Conservation (phyloP, 805 yeast species). For the Yarrowia divulgata region DNA sequence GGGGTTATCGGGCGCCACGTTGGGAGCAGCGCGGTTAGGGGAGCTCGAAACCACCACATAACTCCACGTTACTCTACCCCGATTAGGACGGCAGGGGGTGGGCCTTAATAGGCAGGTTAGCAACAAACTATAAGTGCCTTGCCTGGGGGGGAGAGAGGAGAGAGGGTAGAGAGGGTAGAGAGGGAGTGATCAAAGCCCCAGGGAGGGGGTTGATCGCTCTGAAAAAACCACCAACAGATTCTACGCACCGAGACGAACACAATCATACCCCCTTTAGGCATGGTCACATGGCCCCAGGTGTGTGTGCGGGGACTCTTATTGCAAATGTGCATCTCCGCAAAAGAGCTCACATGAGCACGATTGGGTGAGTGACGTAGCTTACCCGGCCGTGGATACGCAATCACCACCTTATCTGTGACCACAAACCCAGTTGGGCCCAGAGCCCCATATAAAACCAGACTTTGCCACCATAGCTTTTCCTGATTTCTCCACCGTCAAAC, state of each 20-base stretch:
- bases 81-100: constrained; percentile 36
- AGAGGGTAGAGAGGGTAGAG: too few species aligned
- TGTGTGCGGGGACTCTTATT: constrained; percentile 4
- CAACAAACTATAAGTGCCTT: constrained; percentile 34
- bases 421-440: constrained; percentile 15
- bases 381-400: constrained; percentile 36
- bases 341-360: constrained; percentile 37
- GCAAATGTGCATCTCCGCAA: constrained; percentile 17
- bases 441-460: constrained; percentile 22
- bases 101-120: constrained; percentile 30
- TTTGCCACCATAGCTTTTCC: constrained; percentile 20
- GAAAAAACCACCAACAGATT: too few species aligned
- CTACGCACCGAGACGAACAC: background rate
- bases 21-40: constrained; percentile 20
- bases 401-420: constrained; percentile 36
- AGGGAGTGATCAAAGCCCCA: too few species aligned
- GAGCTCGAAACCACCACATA: constrained; percentile 2
- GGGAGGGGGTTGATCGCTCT: too few species aligned
- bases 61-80: constrained; percentile 31
- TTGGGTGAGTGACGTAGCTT: constrained; percentile 34
- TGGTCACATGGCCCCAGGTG: background rate
- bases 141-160: too few species aligned
- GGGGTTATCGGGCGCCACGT: constrained; percentile 38
- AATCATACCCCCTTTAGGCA: background rate
- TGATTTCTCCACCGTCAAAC: constrained; percentile 30